Conservation (phyloP, 495 filamentous ascomycete species). For the Podospora sp. region DNA sequence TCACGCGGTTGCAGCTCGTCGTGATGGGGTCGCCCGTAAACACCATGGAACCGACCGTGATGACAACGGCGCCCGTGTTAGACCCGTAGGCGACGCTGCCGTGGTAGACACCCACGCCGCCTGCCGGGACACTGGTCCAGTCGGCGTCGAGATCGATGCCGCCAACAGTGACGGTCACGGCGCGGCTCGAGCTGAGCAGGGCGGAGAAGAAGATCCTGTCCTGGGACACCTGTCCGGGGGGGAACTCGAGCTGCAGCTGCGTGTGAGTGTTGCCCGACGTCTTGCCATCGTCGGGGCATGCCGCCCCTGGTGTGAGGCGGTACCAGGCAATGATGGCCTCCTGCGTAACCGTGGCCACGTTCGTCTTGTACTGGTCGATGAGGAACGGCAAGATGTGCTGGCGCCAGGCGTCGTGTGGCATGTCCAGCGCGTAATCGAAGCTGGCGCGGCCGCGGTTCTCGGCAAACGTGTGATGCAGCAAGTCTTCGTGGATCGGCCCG, state of each 20-base stretch:
- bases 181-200: conserved; percentile 24
- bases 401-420: conserved; percentile 59
- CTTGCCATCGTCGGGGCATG: conserved; percentile 34
- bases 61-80: conserved; percentile 50
- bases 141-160: conserved; percentile 23
- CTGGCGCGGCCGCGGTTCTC: conserved; percentile 41
- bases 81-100: conserved; percentile 49
- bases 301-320: conserved; percentile 41
- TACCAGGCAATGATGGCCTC: conserved; percentile 63
- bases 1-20: background rate
- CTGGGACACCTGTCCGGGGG: conserved; percentile 23
- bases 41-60: conserved; percentile 39
- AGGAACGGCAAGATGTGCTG: conserved; percentile 59
- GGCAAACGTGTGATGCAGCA: conserved; percentile 43
- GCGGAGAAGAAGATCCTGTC: conserved; percentile 48
- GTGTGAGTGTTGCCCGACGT: conserved; percentile 33
- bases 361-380: conserved; percentile 58
- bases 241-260: conserved; percentile 16
- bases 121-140: conserved; percentile 33
- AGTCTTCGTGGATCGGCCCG: conserved; percentile 45
- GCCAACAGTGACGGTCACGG: conserved; percentile 23
- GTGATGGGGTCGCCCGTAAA: conserved; percentile 8
- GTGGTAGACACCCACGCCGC: conserved; percentile 53
- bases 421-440: conserved; percentile 31
- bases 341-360: conserved; percentile 3